Percentiles rank a stretch among this genome's conserved stretches.
These are phyloP conservation scores for Emmonsia crescens DNA, from an alignment of 2,329 filamentous ascomycete species.

Conservation along the genomic window DNA sequence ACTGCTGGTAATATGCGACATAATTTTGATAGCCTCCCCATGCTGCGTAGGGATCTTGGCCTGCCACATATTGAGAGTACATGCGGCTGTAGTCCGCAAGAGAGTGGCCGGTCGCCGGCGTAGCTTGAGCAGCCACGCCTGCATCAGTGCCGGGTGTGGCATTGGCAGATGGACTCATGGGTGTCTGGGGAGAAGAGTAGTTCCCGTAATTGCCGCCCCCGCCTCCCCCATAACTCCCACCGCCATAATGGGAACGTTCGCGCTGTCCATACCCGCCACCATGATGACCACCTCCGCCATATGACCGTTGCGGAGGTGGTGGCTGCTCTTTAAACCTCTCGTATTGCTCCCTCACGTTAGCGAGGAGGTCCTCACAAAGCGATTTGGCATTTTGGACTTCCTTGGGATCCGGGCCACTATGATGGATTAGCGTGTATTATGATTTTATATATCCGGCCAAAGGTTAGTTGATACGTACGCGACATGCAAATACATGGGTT, in stretches of 20 bases:
- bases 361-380: constrained; percentile 77
- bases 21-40: constrained; percentile 82
- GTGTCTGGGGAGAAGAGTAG: constrained; percentile 36
- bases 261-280: constrained; percentile 44
- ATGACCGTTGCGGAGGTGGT: constrained; percentile 53
- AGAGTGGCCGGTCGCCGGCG: constrained; percentile 12
- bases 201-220: constrained; percentile 32
- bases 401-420: constrained; percentile 70
- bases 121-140: constrained; percentile 14
- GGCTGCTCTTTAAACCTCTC: constrained; percentile 75
- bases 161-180: constrained; percentile 34
- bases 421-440: constrained; percentile 22
- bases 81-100: constrained; percentile 63
- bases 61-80: constrained; percentile 70
- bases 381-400: constrained; percentile 82
- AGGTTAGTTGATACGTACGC: constrained; percentile 53
- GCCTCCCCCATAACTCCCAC: constrained; percentile 20
- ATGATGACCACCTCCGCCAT: constrained; percentile 34
- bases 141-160: constrained; percentile 26
- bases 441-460: neutral
- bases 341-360: constrained; percentile 80
- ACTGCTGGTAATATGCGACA: constrained; percentile 53
- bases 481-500: constrained; percentile 93
- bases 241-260: constrained; percentile 35
- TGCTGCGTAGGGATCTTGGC: constrained; percentile 72